Evolutionary conservation across 1,139 yeast genomes (phyloP), one percentile per base, ranked within the genome.

Genomic region (Pichia sp.): DNA sequence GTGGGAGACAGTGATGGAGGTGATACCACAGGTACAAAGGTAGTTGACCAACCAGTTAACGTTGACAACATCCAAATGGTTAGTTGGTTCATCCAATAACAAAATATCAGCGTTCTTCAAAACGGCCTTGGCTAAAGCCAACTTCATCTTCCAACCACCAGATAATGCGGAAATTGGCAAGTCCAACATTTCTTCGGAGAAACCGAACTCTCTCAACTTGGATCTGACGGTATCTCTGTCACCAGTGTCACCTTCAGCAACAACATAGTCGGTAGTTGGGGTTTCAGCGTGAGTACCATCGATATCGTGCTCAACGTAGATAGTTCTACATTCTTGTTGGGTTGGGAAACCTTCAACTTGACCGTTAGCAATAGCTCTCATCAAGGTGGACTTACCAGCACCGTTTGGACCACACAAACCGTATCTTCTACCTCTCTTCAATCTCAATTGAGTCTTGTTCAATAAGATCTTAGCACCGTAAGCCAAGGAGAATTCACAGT

Each of bases 141-240:
- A 85, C 82, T 93, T 93, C 99, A 93, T 93, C 85, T 93, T 93
- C 99, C 99, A 93, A 85, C 99, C 99, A 86, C 99, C 99, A 71
- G 98, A 92, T 69, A 93, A 83, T 63, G 97, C 89, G 73, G 90
- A 85, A 75, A 93, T 92, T 75, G 96, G 95, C 95, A 87, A 87
- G 67, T 72, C 75, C 73, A 84, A 83, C 97, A 90, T 90, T 71
- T 85, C 96, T 61, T 89, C 93, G 68, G 95, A 71, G 90, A 93
- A 93, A 71, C 83, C 82, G 82, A 93, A 93, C 76, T 90, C 97
- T 62, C 76, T 76, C 75, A 93, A 86, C 76, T 87, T 86, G 62
- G 75, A 81, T 66, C 77, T 82, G 67, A 87, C 89, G 63, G 75
- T 84, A 63, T 82, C 89, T 67, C 70, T 75, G 72, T 90, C 79